These are phyloP conservation scores for Globisporangium iwayamae DNA, from an alignment of 352 stramenopile species.

Conservation along the genomic window DNA sequence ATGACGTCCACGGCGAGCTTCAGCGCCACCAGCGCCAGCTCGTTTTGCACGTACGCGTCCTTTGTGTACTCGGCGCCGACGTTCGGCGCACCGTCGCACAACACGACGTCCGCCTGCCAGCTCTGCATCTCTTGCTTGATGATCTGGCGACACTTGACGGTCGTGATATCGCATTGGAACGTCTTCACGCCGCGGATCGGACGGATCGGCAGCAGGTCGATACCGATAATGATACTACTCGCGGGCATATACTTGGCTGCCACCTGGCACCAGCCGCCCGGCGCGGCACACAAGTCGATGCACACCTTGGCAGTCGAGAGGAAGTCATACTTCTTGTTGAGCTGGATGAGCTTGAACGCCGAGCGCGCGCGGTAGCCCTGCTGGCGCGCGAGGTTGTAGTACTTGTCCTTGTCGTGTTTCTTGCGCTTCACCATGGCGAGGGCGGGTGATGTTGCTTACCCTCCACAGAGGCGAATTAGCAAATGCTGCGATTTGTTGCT, in stretches of 20 bases:
- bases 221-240: conserved; percentile 96
- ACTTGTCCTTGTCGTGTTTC: conserved; percentile 99
- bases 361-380: conserved; percentile 98
- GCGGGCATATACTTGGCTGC: conserved; percentile 88
- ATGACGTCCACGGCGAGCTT: conserved; percentile 98
- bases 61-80: conserved; percentile 97
- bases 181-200: conserved; percentile 96
- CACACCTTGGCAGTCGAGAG: conserved; percentile 95
- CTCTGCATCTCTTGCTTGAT: conserved; percentile 92
- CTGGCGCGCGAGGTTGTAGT: conserved; percentile 98
- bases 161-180: conserved; percentile 96
- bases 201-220: conserved; percentile 98
- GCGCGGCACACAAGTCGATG: conserved; percentile 98
- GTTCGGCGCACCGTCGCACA: conserved; percentile 99
- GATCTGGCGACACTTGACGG: conserved; percentile 82
- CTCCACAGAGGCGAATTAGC: conserved; percentile 13
- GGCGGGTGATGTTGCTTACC: not conserved
- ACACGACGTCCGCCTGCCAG: conserved; percentile 95
- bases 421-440: conserved; percentile 91
- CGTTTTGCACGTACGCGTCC: conserved; percentile 99
- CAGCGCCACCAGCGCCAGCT: conserved; percentile 95
- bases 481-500: conserved; percentile 6
- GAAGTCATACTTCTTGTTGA: conserved; percentile 99
- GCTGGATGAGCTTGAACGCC: conserved; percentile 99
- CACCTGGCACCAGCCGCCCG: conserved; percentile 97